Conservation (phyloP, 2,329 filamentous ascomycete species). For the Fusarium pseudograminearum region DNA sequence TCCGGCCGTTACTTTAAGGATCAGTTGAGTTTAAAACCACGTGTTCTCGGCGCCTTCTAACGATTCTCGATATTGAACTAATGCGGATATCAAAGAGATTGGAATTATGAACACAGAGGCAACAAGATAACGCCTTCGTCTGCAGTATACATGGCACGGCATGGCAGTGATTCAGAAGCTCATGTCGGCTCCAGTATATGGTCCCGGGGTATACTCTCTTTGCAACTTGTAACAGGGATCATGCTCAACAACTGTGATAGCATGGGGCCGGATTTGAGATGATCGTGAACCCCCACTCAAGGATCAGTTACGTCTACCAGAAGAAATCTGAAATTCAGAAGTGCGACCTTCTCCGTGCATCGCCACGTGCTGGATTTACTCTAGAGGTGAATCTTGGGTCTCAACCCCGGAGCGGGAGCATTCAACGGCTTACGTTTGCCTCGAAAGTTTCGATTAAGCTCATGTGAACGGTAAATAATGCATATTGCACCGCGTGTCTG, state of each 20-base stretch:
- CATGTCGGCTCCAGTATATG: conserved; percentile 58
- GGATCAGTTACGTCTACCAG: too few relatives aligned
- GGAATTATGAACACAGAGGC: conserved; percentile 44
- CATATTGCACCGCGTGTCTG: background rate
- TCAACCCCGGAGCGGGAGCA: conserved; percentile 55
- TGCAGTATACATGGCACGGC: conserved; percentile 54
- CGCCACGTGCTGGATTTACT: conserved; percentile 51
- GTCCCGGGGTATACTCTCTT: background rate
- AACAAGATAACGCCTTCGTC: conserved; percentile 45
- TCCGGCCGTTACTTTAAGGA: conserved; percentile 46
- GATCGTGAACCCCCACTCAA: conserved; percentile 47
- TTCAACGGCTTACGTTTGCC: conserved; percentile 52
- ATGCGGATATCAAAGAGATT: conserved; percentile 50
- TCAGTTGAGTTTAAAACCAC: conserved; percentile 2
- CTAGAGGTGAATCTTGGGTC: conserved; percentile 54
- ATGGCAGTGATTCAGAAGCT: conserved; percentile 54
- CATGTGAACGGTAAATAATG: background rate
- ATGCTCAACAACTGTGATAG: conserved; percentile 36
- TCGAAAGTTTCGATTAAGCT: conserved; percentile 53
- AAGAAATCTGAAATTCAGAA: conserved; percentile 23
- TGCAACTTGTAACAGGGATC: background rate
- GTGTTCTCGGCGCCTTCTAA: background rate
- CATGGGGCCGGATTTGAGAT: conserved; percentile 61
- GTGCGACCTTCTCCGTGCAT: conserved; percentile 54
- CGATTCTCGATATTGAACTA: conserved; percentile 37